Evolutionary conservation across 768 basidiomycete species (phyloP).

Genomic region (Suillus fuscotomentosus): DNA sequence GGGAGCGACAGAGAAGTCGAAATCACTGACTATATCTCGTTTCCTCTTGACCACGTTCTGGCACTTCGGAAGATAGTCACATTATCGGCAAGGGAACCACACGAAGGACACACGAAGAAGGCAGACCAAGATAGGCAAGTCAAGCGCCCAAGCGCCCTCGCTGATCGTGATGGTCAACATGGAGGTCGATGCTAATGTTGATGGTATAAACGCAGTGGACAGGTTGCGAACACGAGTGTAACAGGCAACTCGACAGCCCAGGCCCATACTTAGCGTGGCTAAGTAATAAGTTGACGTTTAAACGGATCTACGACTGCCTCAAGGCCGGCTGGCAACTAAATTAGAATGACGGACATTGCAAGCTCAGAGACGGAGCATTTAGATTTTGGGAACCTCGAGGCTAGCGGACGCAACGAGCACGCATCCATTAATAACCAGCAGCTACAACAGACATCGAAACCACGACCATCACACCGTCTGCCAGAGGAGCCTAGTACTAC

Average conservation of each 20-base stretch:
- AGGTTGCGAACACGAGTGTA: neutral
- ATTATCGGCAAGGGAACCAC: slow-evolving; percentile 1
- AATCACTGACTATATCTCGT: neutral
- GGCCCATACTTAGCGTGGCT: neutral
- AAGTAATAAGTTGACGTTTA: neutral
- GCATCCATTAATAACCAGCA: neutral
- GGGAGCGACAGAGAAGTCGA: neutral
- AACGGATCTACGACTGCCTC: neutral
- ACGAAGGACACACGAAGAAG: neutral
- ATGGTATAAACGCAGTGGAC: neutral
- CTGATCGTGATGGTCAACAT: neutral
- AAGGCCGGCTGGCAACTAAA: neutral
- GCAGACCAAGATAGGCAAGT: slow-evolving; percentile 3
- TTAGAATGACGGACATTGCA: neutral
- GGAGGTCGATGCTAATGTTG: neutral
- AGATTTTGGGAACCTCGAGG: neutral
- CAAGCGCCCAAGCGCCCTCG: neutral
- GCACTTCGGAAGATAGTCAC: neutral
- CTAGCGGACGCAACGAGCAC: neutral
- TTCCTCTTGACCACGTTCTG: neutral
- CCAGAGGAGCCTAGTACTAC: neutral
- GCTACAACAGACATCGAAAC: neutral
- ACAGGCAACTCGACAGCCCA: neutral
- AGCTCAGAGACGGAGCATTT: neutral
- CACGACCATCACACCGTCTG: neutral